A percentile compares a stretch with the other conserved stretches of the same genome.
Evolutionary conservation across 345 rosid species (phyloP).

Genomic region (Stellera chamaejasme): DNA sequence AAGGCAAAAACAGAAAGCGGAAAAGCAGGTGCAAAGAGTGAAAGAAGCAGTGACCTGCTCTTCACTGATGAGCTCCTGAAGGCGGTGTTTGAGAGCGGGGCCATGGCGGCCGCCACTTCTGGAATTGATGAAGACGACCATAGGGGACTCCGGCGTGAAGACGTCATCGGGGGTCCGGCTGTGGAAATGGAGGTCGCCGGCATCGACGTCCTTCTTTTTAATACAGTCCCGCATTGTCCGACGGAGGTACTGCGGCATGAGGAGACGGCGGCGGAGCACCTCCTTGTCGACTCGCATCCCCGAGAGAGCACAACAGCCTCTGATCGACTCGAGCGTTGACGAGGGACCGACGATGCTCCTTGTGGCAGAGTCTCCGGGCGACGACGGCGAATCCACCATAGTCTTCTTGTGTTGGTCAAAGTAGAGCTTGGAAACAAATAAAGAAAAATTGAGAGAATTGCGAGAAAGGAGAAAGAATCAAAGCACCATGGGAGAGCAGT

Average conservation of each 20-base stretch:
- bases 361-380: slow-evolving; percentile 25
- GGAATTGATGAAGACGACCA: slow-evolving; percentile 67
- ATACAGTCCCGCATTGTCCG: slow-evolving; percentile 47
- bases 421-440: no score
- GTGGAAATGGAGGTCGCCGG: slow-evolving; percentile 10
- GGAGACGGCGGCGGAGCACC: slow-evolving; percentile 37
- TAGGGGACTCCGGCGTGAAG: slow-evolving; percentile 50
- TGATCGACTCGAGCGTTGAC: slow-evolving; percentile 51
- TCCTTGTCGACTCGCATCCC: slow-evolving; percentile 57
- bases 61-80: slow-evolving; percentile 54
- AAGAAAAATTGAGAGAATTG: no score
- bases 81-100: slow-evolving; percentile 50
- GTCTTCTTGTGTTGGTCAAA: no score
- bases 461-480: no score
- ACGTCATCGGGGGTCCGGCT: neutral
- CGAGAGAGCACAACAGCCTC: slow-evolving; percentile 45
- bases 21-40: neutral
- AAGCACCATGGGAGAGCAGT: no score
- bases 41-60: slow-evolving; percentile 47
- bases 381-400: slow-evolving; percentile 26
- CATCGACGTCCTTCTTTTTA: slow-evolving; percentile 31
- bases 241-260: slow-evolving; percentile 60
- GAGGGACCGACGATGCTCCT: slow-evolving; percentile 44
- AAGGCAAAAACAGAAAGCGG: no score
- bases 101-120: slow-evolving; percentile 82